Conservation (phyloP, 2,329 filamentous ascomycete genomes). For the Leptodontidium sp. region DNA sequence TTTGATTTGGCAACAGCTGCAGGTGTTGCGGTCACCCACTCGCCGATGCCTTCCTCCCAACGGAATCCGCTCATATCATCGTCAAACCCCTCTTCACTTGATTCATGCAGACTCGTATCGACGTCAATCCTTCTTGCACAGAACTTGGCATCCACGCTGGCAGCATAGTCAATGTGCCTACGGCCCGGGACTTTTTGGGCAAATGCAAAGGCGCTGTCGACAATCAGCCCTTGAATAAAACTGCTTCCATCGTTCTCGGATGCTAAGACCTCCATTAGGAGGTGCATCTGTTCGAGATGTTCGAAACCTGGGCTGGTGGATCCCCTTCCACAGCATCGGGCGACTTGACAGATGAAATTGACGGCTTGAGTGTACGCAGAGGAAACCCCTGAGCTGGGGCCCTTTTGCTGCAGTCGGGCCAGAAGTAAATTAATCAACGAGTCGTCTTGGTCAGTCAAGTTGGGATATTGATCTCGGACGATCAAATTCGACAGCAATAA, state of each 20-base stretch:
- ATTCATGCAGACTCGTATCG: slow-evolving; percentile 8
- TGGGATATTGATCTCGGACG: neutral
- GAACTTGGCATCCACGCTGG: slow-evolving; percentile 38
- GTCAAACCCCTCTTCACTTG: slow-evolving; percentile 3
- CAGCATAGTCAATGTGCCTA: slow-evolving; percentile 45
- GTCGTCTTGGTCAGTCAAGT: neutral
- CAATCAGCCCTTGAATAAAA: slow-evolving; percentile 41
- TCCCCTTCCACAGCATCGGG: slow-evolving; percentile 56
- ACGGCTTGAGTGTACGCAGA: slow-evolving; percentile 34
- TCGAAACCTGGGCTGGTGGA: slow-evolving; percentile 47
- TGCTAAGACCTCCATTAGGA: slow-evolving; percentile 42
- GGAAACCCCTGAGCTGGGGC: neutral
- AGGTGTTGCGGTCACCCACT: slow-evolving; percentile 62
- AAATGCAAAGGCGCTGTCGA: slow-evolving; percentile 47
- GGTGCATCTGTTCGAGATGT: slow-evolving; percentile 46
- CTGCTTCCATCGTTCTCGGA: slow-evolving; percentile 22
- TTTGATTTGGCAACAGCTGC: slow-evolving; percentile 40
- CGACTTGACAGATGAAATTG: slow-evolving; percentile 54
- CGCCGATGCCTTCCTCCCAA: slow-evolving; percentile 65
- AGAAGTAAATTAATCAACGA: slow-evolving; percentile 27
- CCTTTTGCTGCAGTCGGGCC: slow-evolving; percentile 22
- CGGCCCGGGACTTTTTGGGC: slow-evolving; percentile 42
- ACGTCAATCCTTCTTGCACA: slow-evolving; percentile 26
- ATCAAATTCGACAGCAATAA: slow-evolving; percentile 37
- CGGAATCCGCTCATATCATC: slow-evolving; percentile 48